Evolutionary conservation across 768 basidiomycete species (phyloP).

Genomic region (Nidularia pulvinata): DNA sequence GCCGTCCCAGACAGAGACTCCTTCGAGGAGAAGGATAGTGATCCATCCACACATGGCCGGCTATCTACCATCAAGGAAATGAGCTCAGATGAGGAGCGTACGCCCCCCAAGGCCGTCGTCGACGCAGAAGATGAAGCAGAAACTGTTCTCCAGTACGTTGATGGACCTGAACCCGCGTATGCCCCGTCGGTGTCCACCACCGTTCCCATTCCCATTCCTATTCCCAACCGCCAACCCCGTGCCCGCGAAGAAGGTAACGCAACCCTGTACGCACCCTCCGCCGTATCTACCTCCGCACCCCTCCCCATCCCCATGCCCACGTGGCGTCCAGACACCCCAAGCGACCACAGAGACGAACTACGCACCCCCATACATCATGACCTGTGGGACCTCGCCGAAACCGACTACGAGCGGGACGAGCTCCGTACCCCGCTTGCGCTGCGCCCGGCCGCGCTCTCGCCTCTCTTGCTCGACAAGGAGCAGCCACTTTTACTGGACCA

Average conservation of each 20-base stretch:
- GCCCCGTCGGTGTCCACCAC: not conserved
- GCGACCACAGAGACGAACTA: slow-evolving; percentile 8
- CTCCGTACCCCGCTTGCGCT: slow-evolving; percentile 13
- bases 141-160: not conserved
- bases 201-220: not conserved
- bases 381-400: slow-evolving; percentile 9
- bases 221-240: not conserved
- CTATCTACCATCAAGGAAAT: slow-evolving; percentile 15
- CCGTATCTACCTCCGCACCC: not conserved
- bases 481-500: slow-evolving; percentile 4
- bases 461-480: slow-evolving; percentile 9
- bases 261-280: not conserved
- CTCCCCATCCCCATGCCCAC: not conserved
- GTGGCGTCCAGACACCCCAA: slow-evolving; percentile 3
- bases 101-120: not conserved
- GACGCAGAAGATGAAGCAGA: not conserved
- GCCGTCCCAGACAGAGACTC: slow-evolving; percentile 19
- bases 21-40: slow-evolving; percentile 4
- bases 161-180: not conserved
- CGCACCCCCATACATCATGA: slow-evolving; percentile 8
- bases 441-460: slow-evolving; percentile 12
- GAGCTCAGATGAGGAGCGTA: not conserved
- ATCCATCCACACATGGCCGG: slow-evolving; percentile 5
- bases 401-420: slow-evolving; percentile 11
- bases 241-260: too few relatives aligned